phyloP scores from a whole-genome alignment of 805 yeast genomes.

The Danielozyma ontarioensis region DNA sequence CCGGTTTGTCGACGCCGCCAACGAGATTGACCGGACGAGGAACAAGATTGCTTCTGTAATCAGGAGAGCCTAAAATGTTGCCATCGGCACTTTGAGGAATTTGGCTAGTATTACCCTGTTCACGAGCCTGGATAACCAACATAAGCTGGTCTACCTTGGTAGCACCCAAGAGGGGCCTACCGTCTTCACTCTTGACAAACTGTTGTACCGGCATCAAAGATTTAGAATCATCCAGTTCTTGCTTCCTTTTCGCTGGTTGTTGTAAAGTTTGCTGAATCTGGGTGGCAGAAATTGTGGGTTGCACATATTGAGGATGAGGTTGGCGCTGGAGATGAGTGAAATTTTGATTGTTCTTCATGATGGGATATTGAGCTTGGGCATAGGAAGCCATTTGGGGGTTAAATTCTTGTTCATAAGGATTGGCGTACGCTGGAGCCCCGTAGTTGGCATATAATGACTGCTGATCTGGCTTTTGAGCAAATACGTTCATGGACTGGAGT shows the following conservation, averaged over 20 bases:
- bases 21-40: constrained; percentile 56
- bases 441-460: not conserved
- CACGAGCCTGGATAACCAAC: constrained; percentile 86
- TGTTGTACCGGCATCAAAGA: constrained; percentile 47
- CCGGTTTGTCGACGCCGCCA: constrained; percentile 75
- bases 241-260: constrained; percentile 1
- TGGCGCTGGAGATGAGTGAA: not conserved
- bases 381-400: not conserved
- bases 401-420: not conserved
- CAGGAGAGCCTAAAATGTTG: constrained; percentile 46
- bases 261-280: constrained; percentile 1
- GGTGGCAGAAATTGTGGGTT: not conserved
- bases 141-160: constrained; percentile 88
- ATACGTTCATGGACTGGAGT: not conserved
- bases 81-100: constrained; percentile 69
- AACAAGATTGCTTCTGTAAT: constrained; percentile 30
- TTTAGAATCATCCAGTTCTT: too few species aligned
- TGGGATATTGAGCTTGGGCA: not conserved
- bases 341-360: not conserved
- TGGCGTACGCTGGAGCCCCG: not conserved
- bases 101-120: constrained; percentile 63
- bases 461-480: too few species aligned
- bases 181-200: constrained; percentile 49
- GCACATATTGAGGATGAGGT: too few species aligned
- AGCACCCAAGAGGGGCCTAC: constrained; percentile 71